Evolutionary conservation across 495 filamentous ascomycete species (phyloP), one percentile per base, ranked within the genome.

Genomic region (Neurospora intermedia): DNA sequence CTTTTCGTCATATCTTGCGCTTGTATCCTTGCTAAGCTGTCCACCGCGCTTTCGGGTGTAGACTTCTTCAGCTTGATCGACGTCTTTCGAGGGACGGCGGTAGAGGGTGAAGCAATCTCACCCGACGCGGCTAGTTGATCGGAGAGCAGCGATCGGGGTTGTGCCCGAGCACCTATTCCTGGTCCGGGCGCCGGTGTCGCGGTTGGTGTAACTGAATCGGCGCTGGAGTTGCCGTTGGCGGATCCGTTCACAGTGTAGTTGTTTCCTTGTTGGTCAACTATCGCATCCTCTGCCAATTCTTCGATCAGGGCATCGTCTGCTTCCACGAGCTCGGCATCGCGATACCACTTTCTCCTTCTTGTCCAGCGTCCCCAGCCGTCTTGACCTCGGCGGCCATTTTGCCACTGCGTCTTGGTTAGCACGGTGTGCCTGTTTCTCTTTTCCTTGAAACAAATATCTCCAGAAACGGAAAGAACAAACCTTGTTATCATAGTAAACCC

Each of bases 401-500:
- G 90, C 96, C 96, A 99, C 93, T 97, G 48, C 38, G 35, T 39
- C 23, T 20, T 10, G 23, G 70, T 72, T 74, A 77, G 72, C 46
- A 31, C 9, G 69, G 31, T 18, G 20, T 66, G 15, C 27, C 27
- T 18, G 54, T 16, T 6, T 31, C 13, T 10, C 15, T 27, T n/a
- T 16, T n/a, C 16, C 4, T 48, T 5, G 2, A 23, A 13, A 13
- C n/a, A 23, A 48, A 20, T 11, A 70, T 27, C 18, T 18, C 31
- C 48, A 13, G 23, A 1, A 16, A 27, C 4, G 6, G 46, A 45
- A 45, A 43, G 20, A 23, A 80, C 84, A 27, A 81, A 95, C 94
- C 89, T 97, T 98, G 81, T 94, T 98, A 80, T 99, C 96, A 82
- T 97, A 98, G 82, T 96, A 99, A 62, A 97, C 92, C 96, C 96